Conservation (phyloP, 129 eudicot genomes). For the Rutidosis leptorrhynchoides region DNA sequence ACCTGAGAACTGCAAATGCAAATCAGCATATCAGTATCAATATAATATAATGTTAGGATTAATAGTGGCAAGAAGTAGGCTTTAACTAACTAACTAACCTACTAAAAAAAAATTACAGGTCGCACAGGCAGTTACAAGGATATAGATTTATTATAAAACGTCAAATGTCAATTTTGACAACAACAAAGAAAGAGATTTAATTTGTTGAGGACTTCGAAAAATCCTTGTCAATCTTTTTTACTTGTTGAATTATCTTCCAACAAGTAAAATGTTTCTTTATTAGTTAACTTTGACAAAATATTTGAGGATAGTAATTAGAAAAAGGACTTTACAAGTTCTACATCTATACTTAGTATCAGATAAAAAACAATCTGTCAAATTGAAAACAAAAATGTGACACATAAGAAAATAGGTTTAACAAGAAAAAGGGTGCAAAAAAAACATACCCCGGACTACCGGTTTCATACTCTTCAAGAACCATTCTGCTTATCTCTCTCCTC, state of each 20-base stretch:
- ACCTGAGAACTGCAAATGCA: constrained; percentile 39
- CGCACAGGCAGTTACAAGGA: no score
- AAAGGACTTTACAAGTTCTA: not conserved
- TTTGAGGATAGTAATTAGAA: no score
- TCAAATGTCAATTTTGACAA: no score
- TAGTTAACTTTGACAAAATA: no score
- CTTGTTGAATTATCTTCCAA: no score
- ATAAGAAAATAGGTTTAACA: not conserved
- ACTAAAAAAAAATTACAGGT: no score
- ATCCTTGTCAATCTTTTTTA: no score
- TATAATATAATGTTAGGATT: not conserved
- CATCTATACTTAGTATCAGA: not conserved
- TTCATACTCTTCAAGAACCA: constrained; percentile 54
- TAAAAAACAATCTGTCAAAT: not conserved
- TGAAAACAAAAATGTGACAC: not conserved
- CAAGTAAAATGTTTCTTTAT: no score
- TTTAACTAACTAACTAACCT: no score
- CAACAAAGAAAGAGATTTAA: no score
- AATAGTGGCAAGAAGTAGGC: not conserved
- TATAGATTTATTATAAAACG: no score
- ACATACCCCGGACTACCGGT: constrained; percentile 60
- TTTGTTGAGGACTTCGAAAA: no score
- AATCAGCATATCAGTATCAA: not conserved
- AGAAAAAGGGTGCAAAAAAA: not conserved
- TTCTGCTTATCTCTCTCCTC: constrained; percentile 40